Evolutionary conservation across 768 basidiomycete genomes (phyloP), one percentile per base, ranked within the genome.

Genomic region (Pisolithus microcarpus): DNA sequence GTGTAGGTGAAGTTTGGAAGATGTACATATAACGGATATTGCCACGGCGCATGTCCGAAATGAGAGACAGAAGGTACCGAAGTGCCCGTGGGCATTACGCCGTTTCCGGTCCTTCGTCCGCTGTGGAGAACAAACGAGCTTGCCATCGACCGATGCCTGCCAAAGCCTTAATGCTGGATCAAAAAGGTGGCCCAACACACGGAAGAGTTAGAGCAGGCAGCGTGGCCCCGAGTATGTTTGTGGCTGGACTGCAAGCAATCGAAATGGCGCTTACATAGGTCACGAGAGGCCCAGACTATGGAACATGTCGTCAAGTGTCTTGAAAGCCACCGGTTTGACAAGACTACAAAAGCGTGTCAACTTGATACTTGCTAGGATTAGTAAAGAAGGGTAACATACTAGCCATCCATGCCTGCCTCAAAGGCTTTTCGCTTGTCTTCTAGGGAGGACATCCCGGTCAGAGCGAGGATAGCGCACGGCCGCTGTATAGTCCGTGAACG

Each of bases 281-380:
- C 61, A 76, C 57, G 72, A 61, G 13, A 76, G 65, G 21, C 86
- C 85, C 39, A 91, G 72, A 66, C 80, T 85, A 50, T 76, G 76
- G 63, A 91, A 89, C 80, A 88, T 87, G 57, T 84, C 80, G 50
- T 93, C 86, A 18, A 97, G 69, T 15, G 85, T 91, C 62, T 86
- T 91, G 71, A 97, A 88, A n/a, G 89, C 88, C 18, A 97, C 91
- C 10, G 94, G 94, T 67, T 97, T 97, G 51, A 96, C 90, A 18
- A 95, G 78, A 61, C 92, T 94, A 55, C 0, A 55, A 40, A 15
- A 30, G 23, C 38, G 23, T 39, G 58, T 19, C 52, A 21, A 16
- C 15, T 44, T 15, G 37, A 48, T 24, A 9, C 16, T 40, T 51
- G 9, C 38, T 36, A 11, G 18, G 13, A 46, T 15, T 1, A n/a